Base-by-base conservation (phyloP, 1,284 basidiomycete species). In the Thelephora terrestris region DNA sequence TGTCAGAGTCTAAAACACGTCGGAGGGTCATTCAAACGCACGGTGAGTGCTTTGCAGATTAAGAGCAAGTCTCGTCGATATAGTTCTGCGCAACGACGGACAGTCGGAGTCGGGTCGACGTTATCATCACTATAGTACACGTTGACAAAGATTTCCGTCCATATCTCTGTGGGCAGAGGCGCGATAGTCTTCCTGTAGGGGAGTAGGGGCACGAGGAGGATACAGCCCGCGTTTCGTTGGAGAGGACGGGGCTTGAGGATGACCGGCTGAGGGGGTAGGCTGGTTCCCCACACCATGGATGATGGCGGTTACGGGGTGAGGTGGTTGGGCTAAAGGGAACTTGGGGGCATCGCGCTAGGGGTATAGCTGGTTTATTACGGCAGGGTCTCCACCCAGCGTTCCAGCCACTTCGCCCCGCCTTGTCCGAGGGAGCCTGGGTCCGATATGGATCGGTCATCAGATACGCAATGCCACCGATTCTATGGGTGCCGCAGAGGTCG, bases 21-120 rank as follows among this genome's bases (percentile, higher is more conserved):
- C 27, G 49, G 17, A 44, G 18, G 24, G 43, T 20, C n/a, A 34
- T 16, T 18, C 32, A 35, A 37, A 47, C 24, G 37, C 63, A 89
- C 89, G 68, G 74, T 77, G 67, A 91, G 81, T 12, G 71, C 66
- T 58, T 78, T 86, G 64, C 83, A 90, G 12, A 90, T 78, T 25
- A 71, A 63, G 58, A 85, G 62, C 42, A 86, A 56, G 18, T 52
- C 56, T 45, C 50, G 49, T 61, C 51, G 55, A 45, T 23, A 37
- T 48, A 44, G 29, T 47, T 49, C 53, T 42, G 25, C 39, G 46
- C 29, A 12, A 32, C 29, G 29, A 32, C 29, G 29, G 5, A 32
- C 29, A 12, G 7, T 32, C 9, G 29, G 29, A 32, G 29, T 32
- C 7, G 29, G 29, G 29, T 42, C 20, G 25, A 51, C 35, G 17